phyloP scores from a whole-genome alignment of 768 basidiomycete genomes.

The Suillus luteus region DNA sequence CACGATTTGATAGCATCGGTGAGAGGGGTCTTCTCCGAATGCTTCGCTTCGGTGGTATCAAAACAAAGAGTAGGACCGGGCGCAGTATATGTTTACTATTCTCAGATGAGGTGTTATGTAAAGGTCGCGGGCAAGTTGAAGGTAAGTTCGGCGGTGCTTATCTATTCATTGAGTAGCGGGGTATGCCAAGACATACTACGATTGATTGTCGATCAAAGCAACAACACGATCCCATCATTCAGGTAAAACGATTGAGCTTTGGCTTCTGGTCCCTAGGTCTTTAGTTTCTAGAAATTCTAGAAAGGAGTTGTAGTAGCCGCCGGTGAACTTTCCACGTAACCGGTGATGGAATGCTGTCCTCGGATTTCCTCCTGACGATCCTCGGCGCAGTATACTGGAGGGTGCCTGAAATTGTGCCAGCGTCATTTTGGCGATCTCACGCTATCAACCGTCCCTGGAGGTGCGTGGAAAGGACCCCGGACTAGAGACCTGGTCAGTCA shows the following conservation, averaged over 20 bases:
- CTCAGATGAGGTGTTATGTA: no score
- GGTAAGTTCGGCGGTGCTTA: no score
- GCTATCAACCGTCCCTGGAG: constrained; percentile 27
- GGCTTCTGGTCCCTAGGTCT: no score
- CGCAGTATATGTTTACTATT: no score
- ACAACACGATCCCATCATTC: neutral
- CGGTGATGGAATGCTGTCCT: constrained; percentile 27
- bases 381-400: no score
- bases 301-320: constrained; percentile 14
- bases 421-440: constrained; percentile 28
- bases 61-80: neutral
- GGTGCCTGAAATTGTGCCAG: constrained; percentile 18
- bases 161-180: neutral
- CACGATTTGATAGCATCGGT: constrained; percentile 5
- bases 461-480: constrained; percentile 5
- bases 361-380: constrained; percentile 25
- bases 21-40: constrained; percentile 4
- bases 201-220: neutral
- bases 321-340: constrained; percentile 15
- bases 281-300: constrained; percentile 22
- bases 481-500: no score
- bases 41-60: constrained; percentile 7
- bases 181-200: constrained; percentile 1
- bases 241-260: constrained; percentile 7
- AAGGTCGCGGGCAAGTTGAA: no score